Evolutionary conservation across 805 yeast genomes (phyloP).

Genomic region (Cyberlindnera maritima): DNA sequence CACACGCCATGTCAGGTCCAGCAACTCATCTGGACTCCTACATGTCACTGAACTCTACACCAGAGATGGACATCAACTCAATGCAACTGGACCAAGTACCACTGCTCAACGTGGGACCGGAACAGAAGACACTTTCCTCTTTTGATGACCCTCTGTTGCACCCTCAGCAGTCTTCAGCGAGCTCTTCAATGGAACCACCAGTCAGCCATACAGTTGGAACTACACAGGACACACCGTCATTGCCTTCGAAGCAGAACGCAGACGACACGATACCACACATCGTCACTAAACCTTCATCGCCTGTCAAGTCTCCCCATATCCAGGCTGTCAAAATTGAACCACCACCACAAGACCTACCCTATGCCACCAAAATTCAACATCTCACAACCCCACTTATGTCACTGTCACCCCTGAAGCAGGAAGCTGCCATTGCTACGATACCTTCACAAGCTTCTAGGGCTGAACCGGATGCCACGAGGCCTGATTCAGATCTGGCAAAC

Average conservation of each 20-base stretch:
- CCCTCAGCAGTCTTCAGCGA: not conserved
- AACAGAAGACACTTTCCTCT: not conserved
- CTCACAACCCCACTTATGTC: not conserved
- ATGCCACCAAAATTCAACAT: not conserved
- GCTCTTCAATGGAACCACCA: not conserved
- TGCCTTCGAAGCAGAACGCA: constrained; percentile 3
- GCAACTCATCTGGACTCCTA: constrained; percentile 19
- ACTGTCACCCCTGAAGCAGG: constrained; percentile 3
- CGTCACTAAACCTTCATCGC: constrained; percentile 4
- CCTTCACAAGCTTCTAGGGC: constrained; percentile 1
- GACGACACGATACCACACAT: constrained; percentile 21
- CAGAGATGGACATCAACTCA: constrained; percentile 17
- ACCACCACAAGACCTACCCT: not conserved
- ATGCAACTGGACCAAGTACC: constrained; percentile 15
- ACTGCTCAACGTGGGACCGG: not conserved
- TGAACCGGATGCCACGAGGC: constrained; percentile 6
- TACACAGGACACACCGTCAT: not conserved
- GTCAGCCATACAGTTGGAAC: not conserved
- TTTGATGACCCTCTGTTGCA: not conserved
- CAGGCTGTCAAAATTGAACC: constrained; percentile 5
- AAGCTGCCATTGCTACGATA: constrained; percentile 17
- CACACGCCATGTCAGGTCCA: constrained; percentile 18
- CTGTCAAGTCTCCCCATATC: constrained; percentile 2
- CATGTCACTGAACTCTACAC: constrained; percentile 14
- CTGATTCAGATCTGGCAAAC: constrained; percentile 18